Evolutionary conservation across 768 basidiomycete species (phyloP).

Genomic region (Boletus speciosus): DNA sequence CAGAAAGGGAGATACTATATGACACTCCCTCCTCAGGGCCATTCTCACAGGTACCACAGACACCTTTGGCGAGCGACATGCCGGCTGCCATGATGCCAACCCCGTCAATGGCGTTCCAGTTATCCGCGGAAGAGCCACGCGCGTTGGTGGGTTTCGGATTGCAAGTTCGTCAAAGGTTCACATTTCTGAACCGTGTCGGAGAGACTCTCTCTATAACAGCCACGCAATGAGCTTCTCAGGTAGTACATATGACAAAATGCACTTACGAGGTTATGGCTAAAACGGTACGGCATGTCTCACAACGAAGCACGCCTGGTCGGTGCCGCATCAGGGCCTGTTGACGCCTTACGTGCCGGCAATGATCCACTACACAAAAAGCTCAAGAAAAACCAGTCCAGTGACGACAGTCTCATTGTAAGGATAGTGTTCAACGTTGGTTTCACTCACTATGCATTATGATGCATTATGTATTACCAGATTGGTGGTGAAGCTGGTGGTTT

Average conservation of each 20-base stretch:
- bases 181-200: neutral
- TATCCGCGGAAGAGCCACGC: too few relatives aligned
- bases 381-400: too few relatives aligned
- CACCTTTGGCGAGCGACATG: neutral
- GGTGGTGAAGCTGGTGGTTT: too few relatives aligned
- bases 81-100: neutral
- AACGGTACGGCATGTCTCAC: neutral
- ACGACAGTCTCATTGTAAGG: too few relatives aligned
- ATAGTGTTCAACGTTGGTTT: too few relatives aligned
- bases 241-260: neutral
- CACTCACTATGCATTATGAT: too few relatives aligned
- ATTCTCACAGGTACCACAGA: slow-evolving; percentile 12
- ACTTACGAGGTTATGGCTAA: neutral
- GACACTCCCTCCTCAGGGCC: slow-evolving; percentile 11
- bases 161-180: neutral
- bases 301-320: neutral
- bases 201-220: too few relatives aligned
- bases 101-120: too few relatives aligned
- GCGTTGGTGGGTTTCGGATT: neutral
- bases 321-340: neutral
- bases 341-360: too few relatives aligned
- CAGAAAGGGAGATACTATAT: slow-evolving; percentile 2
- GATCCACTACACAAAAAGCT: too few relatives aligned
- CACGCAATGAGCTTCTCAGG: neutral
- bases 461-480: too few relatives aligned